Evolutionary conservation across 768 basidiomycete species (phyloP).

Genomic region (Pulveroboletus sp.): DNA sequence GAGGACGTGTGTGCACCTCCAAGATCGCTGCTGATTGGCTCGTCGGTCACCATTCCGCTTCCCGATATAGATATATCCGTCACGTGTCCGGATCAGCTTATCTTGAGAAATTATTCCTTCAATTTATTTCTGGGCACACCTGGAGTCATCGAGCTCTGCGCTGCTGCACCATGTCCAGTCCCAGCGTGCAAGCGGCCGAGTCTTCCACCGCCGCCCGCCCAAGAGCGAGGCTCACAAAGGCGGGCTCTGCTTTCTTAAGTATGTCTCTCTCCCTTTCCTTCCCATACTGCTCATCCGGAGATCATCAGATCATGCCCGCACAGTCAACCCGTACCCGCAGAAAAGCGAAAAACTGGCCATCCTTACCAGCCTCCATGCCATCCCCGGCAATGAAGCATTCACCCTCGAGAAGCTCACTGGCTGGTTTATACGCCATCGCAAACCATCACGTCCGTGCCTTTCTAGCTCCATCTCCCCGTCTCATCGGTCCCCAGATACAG

Average conservation of each 20-base stretch:
- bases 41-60: neutral
- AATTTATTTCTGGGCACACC: too few species aligned
- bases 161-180: neutral
- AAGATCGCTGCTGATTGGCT: too few species aligned
- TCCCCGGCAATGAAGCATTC: slow-evolving; percentile 20
- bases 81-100: slow-evolving; percentile 1
- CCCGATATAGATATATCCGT: slow-evolving; percentile 12
- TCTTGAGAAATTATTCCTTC: too few species aligned
- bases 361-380: slow-evolving; percentile 9
- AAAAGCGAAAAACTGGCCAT: slow-evolving; percentile 11
- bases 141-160: neutral
- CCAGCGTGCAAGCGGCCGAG: neutral
- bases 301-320: slow-evolving; percentile 18
- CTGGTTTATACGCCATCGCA: slow-evolving; percentile 26
- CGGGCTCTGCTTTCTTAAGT: slow-evolving; percentile 7
- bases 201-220: neutral
- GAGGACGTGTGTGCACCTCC: neutral
- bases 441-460: neutral
- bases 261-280: neutral
- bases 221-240: slow-evolving; percentile 1
- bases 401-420: slow-evolving; percentile 13
- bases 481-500: neutral
- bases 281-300: neutral
- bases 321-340: slow-evolving; percentile 10
- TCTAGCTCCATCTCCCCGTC: neutral